Conservation (phyloP, 495 filamentous ascomycete species). For the Daldinia bambusicola region DNA sequence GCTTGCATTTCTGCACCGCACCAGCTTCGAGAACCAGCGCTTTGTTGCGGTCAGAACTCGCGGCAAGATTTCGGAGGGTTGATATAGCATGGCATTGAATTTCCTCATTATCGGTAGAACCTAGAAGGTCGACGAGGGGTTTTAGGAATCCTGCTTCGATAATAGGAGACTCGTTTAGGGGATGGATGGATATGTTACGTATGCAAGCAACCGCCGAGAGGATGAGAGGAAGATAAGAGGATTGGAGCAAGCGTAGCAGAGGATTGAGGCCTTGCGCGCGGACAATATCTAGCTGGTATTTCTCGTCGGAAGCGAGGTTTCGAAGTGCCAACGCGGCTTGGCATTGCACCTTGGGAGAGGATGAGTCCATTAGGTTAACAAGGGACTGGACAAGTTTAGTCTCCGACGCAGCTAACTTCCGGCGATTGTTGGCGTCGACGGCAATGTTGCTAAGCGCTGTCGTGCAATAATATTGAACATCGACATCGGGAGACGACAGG, state of each 20-base stretch:
- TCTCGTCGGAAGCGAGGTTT: conserved; percentile 96
- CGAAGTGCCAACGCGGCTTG: conserved; percentile 94
- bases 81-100: conserved; percentile 99
- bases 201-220: conserved; percentile 98
- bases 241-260: conserved; percentile 88
- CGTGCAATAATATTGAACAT: conserved; percentile 99
- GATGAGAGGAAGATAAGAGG: conserved; percentile 93
- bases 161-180: conserved; percentile 98
- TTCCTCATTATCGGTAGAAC: conserved; percentile 96
- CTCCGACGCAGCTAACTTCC: conserved; percentile 88
- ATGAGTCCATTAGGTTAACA: conserved; percentile 95
- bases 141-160: conserved; percentile 97
- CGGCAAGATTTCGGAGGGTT: conserved; percentile 92
- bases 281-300: conserved; percentile 98
- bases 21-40: conserved; percentile 94
- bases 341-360: conserved; percentile 96
- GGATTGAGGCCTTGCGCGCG: conserved; percentile 84
- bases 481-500: conserved; percentile 88
- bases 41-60: conserved; percentile 97
- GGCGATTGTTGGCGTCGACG: conserved; percentile 89
- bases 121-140: conserved; percentile 91
- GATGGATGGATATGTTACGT: conserved; percentile 98
- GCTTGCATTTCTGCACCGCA: conserved; percentile 97
- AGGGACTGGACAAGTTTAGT: conserved; percentile 89
- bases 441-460: conserved; percentile 98